Evolutionary conservation across 2,329 filamentous ascomycete genomes (phyloP), one percentile per base, ranked within the genome.

Genomic region (Aspergillus thermomutatus): DNA sequence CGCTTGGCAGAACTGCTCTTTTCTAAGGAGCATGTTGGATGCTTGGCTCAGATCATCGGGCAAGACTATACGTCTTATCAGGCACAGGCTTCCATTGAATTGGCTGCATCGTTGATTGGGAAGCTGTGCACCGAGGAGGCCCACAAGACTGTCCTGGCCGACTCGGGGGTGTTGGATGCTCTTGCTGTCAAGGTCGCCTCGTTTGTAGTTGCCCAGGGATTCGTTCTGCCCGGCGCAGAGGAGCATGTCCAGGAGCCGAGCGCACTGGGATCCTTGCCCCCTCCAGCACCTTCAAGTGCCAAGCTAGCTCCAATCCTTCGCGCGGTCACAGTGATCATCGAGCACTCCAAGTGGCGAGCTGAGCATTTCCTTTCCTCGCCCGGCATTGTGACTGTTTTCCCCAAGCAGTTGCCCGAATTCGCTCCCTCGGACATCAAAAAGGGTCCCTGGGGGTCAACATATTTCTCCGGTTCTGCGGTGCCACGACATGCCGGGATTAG

Each of bases 311-410:
- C 86, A 9, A 83, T 96, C 19, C 76, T 97, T 6, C 87, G 91
- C 60, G 90, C 92, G 0, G 84, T 96, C 51, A 83, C 87, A 21
- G 83, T 87, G 48, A 88, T 97, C 49, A 83, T 96, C 50, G 83
- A 87, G 59, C 85, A 90, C 65, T 97, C 93, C 0, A 88, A 87
- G 63, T 90, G 88, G 72, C 85, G 91, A 54, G 87, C 90, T 9
- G 87, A 87, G 61, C 84, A 90, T 65, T 82, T 90, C 50, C 75
- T 88, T 46, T 87, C 83, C 57, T 88, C 88, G 1, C 87, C 87
- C 1, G 82, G 85, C 0, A 84, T 92, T 43, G 75, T 90, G 55
- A 84, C 87, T 21, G 83, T 90, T 10, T 89, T 91, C 59, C 87
- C 87, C 2, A 79, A 80, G 63, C 69, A 67, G 68, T 70, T 72